A percentile compares a stretch with the other conserved stretches of the same genome.
Conservation (phyloP, 2,329 filamentous ascomycete genomes). For the Endocalyx cinctus region DNA sequence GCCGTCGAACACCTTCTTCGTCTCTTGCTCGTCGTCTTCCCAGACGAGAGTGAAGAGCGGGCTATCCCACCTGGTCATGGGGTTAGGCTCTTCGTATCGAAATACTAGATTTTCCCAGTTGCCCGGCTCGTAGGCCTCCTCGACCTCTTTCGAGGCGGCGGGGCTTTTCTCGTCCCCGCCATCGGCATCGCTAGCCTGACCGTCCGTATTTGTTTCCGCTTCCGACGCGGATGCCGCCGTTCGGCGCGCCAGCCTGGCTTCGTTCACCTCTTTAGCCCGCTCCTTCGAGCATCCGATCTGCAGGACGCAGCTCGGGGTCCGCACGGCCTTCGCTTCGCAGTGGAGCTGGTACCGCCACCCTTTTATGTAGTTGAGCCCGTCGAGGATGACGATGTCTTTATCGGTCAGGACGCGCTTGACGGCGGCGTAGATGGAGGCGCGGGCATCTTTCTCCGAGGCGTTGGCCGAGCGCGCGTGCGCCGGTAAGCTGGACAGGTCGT, state of each 20-base stretch:
- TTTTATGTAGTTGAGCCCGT: slow-evolving; percentile 84
- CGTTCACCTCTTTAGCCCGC: slow-evolving; percentile 55
- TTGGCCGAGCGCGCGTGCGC: slow-evolving; percentile 66
- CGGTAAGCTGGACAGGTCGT: slow-evolving; percentile 58
- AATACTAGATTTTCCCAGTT: slow-evolving; percentile 79
- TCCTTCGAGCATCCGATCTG: slow-evolving; percentile 56
- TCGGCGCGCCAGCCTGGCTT: slow-evolving; percentile 43
- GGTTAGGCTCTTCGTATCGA: slow-evolving; percentile 80
- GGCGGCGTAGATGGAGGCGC: slow-evolving; percentile 70
- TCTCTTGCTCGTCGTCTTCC: slow-evolving; percentile 64
- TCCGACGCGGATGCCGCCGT: slow-evolving; percentile 38
- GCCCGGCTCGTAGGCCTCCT: slow-evolving; percentile 45
- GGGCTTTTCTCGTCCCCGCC: slow-evolving; percentile 21
- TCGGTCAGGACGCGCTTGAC: slow-evolving; percentile 71
- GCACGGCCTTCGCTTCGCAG: slow-evolving; percentile 76
- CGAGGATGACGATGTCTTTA: slow-evolving; percentile 73
- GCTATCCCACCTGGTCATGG: slow-evolving; percentile 80
- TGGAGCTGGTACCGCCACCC: slow-evolving; percentile 83
- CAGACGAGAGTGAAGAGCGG: slow-evolving; percentile 76
- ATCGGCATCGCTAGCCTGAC: slow-evolving; percentile 1
- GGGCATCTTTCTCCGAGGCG: slow-evolving; percentile 74
- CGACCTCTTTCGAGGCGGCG: slow-evolving; percentile 28
- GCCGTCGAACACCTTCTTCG: slow-evolving; percentile 51
- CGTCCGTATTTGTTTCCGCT: slow-evolving; percentile 19
- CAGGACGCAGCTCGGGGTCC: slow-evolving; percentile 71